Percentiles rank a stretch among this genome's conserved stretches.
Conservation (phyloP, 805 yeast genomes). For the Torulaspora gathmanii region DNA sequence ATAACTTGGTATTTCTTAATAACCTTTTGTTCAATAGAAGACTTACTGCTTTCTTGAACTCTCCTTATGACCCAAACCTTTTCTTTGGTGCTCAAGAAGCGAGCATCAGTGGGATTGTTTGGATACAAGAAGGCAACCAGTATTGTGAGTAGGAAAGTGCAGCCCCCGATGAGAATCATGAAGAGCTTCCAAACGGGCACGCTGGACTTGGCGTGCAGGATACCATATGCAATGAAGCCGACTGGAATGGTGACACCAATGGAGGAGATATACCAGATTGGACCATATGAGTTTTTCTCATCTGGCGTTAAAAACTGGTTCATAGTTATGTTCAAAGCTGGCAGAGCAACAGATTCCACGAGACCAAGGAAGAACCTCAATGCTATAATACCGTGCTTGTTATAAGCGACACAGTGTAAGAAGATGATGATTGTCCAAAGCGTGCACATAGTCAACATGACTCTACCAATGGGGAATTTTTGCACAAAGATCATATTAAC, state of each 20-base stretch:
- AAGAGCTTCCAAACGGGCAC: slow-evolving; percentile 49
- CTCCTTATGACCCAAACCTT: slow-evolving; percentile 48
- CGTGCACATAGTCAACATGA: slow-evolving; percentile 37
- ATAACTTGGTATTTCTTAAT: slow-evolving; percentile 46
- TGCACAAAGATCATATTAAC: slow-evolving; percentile 44
- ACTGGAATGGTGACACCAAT: slow-evolving; percentile 50
- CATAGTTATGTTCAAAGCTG: slow-evolving; percentile 45
- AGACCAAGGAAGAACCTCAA: slow-evolving; percentile 50
- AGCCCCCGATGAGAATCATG: slow-evolving; percentile 52
- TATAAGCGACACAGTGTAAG: slow-evolving; percentile 43
- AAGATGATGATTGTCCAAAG: slow-evolving; percentile 47
- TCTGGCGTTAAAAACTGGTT: slow-evolving; percentile 46
- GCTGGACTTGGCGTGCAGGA: slow-evolving; percentile 23
- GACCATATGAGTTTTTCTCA: slow-evolving; percentile 50
- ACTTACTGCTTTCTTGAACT: slow-evolving; percentile 39
- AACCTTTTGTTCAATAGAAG: slow-evolving; percentile 43
- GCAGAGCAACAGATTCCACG: slow-evolving; percentile 43
- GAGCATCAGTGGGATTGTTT: slow-evolving; percentile 50
- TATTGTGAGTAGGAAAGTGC: slow-evolving; percentile 42
- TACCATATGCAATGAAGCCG: slow-evolving; percentile 46
- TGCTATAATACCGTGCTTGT: slow-evolving; percentile 44
- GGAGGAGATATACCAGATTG: slow-evolving; percentile 50
- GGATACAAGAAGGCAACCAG: slow-evolving; percentile 45
- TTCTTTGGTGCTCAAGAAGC: slow-evolving; percentile 45
- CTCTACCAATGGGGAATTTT: slow-evolving; percentile 40